These are phyloP conservation scores for Hymenoscyphus occultus DNA, from an alignment of 2,329 filamentous ascomycete species.

Conservation along the genomic window DNA sequence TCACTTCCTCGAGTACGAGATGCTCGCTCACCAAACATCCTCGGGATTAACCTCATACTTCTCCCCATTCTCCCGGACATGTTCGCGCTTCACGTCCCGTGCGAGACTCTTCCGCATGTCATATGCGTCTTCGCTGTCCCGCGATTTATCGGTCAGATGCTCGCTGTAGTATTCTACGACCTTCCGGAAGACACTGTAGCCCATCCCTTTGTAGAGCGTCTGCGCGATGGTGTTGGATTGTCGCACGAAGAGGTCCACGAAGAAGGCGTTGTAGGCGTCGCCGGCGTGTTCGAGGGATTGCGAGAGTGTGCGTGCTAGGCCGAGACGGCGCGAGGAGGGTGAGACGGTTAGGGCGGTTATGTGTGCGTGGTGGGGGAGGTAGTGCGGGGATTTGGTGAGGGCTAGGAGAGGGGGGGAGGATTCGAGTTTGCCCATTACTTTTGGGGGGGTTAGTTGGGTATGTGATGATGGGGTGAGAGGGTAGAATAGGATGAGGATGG, in stretches of 20 bases:
- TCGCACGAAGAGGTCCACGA: conserved; percentile 91
- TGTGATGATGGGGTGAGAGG: too few relatives aligned
- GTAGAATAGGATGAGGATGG: neutral
- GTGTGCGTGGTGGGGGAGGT: conserved; percentile 98
- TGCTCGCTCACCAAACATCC: conserved; percentile 69
- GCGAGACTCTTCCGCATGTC: conserved; percentile 94
- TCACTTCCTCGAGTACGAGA: neutral
- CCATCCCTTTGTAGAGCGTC: conserved; percentile 83
- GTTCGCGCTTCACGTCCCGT: conserved; percentile 71
- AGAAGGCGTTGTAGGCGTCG: conserved; percentile 83
- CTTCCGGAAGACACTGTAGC: conserved; percentile 84
- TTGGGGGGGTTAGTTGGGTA: conserved; percentile 4
- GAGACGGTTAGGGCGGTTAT: conserved; percentile 94
- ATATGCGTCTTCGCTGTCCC: conserved; percentile 88
- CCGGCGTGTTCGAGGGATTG: conserved; percentile 78
- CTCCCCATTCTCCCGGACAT: conserved; percentile 79
- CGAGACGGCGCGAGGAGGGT: conserved; percentile 78
- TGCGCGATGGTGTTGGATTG: conserved; percentile 86
- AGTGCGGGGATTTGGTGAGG: conserved; percentile 75
- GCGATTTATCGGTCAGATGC: conserved; percentile 64
- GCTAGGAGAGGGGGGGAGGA: conserved; percentile 65
- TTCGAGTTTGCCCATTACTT: conserved; percentile 97
- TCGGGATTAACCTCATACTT: conserved; percentile 72
- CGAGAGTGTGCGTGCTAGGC: conserved; percentile 81
- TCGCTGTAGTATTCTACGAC: conserved; percentile 94